phyloP scores from a whole-genome alignment of 2,329 filamentous ascomycete genomes.

The Aspergillus chevalieri region DNA sequence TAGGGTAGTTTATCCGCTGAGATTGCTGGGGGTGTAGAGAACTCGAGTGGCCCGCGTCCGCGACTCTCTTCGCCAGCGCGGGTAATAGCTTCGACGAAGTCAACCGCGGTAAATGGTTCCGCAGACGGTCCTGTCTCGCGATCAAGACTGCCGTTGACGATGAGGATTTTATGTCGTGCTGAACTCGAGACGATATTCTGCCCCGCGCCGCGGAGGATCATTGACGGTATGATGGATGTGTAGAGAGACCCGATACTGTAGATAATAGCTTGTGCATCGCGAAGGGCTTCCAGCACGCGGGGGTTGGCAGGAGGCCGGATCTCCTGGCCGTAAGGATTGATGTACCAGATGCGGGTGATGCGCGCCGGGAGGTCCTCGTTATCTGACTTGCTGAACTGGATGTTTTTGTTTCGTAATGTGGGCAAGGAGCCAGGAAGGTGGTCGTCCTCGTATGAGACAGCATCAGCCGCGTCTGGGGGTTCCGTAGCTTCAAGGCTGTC shows the following conservation, averaged over 20 bases:
- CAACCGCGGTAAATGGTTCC: slow-evolving; percentile 63
- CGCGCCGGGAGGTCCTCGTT: slow-evolving; percentile 73
- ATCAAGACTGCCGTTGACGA: slow-evolving; percentile 77
- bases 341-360: slow-evolving; percentile 87
- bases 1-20: slow-evolving; percentile 43
- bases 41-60: slow-evolving; percentile 29
- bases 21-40: slow-evolving; percentile 2
- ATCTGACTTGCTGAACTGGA: slow-evolving; percentile 71
- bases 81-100: slow-evolving; percentile 76
- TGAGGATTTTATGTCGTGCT: slow-evolving; percentile 65
- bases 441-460: slow-evolving; percentile 39
- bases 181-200: slow-evolving; percentile 51
- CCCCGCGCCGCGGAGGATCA: slow-evolving; percentile 72
- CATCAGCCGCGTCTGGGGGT: slow-evolving; percentile 23
- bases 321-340: slow-evolving; percentile 97
- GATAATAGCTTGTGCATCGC: slow-evolving; percentile 61
- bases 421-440: slow-evolving; percentile 62
- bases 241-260: slow-evolving; percentile 95
- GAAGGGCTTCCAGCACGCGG: slow-evolving; percentile 65
- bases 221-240: slow-evolving; percentile 76
- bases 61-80: slow-evolving; percentile 66
- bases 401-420: slow-evolving; percentile 71
- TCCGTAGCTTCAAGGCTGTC: slow-evolving; percentile 21
- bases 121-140: slow-evolving; percentile 72
- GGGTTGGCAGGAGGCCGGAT: slow-evolving; percentile 80